Evolutionary conservation across 2,329 filamentous ascomycete genomes (phyloP).

Genomic region (Aspergillus sp.): DNA sequence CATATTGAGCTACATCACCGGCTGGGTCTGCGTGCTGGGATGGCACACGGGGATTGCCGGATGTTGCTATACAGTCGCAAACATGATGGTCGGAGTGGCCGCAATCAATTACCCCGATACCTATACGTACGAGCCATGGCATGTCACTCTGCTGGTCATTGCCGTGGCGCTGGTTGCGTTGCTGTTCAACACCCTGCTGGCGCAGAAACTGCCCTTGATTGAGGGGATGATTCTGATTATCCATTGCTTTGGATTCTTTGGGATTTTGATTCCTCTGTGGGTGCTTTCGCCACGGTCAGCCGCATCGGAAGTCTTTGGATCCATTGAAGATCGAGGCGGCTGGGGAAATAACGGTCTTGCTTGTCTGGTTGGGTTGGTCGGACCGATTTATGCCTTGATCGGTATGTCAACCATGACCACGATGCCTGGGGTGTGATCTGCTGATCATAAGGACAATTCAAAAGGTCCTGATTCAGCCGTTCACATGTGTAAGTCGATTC

Average conservation of each 20-base stretch:
- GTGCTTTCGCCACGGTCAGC: slow-evolving; percentile 31
- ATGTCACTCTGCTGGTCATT: slow-evolving; percentile 39
- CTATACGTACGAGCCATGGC: slow-evolving; percentile 29
- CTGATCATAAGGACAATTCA: slow-evolving; percentile 14
- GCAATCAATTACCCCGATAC: slow-evolving; percentile 38
- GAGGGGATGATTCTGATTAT: slow-evolving; percentile 52
- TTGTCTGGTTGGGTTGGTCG: slow-evolving; percentile 37
- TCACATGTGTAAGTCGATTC: slow-evolving; percentile 34
- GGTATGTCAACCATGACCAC: slow-evolving; percentile 31
- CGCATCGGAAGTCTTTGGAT: slow-evolving; percentile 29
- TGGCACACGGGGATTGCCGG: slow-evolving; percentile 53
- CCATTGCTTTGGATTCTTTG: slow-evolving; percentile 48
- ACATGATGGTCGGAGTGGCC: slow-evolving; percentile 47
- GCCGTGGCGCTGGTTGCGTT: slow-evolving; percentile 48
- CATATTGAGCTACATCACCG: slow-evolving; percentile 54
- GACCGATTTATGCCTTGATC: slow-evolving; percentile 38
- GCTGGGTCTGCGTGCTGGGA: slow-evolving; percentile 51
- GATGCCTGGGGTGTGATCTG: slow-evolving; percentile 18
- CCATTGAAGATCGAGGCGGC: slow-evolving; percentile 36
- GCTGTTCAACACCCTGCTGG: slow-evolving; percentile 52
- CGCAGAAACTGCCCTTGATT: slow-evolving; percentile 47
- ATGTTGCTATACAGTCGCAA: slow-evolving; percentile 49
- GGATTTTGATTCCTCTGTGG: slow-evolving; percentile 39
- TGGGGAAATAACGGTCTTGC: slow-evolving; percentile 39
- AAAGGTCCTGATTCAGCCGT: slow-evolving; percentile 30